Evolutionary conservation across 345 rosid genomes (phyloP).

Genomic region (Ceriops decandra): DNA sequence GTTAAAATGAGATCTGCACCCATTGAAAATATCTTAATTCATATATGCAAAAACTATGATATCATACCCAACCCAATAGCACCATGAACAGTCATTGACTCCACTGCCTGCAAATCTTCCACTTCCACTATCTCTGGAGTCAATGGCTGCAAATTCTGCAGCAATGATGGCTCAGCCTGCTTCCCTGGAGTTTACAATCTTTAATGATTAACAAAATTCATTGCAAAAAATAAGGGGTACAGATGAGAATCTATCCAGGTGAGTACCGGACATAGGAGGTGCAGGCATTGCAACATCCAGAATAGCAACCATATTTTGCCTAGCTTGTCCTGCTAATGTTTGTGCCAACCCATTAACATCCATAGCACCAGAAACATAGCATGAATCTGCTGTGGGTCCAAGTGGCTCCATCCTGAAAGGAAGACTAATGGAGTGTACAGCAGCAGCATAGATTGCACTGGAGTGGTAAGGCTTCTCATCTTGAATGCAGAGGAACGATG

Average conservation of each 20-base stretch:
- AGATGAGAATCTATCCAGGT: background rate
- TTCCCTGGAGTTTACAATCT: constrained; percentile 35
- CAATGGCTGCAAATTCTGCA: constrained; percentile 50
- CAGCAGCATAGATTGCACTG: constrained; percentile 86
- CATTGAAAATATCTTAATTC: background rate
- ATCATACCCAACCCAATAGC: constrained; percentile 53
- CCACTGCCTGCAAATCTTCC: constrained; percentile 65
- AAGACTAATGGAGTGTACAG: constrained; percentile 65
- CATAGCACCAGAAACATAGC: constrained; percentile 47
- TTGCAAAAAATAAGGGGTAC: background rate
- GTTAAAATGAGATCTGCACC: no score
- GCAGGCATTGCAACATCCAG: constrained; percentile 80
- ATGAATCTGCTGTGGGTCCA: constrained; percentile 44
- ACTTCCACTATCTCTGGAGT: constrained; percentile 62
- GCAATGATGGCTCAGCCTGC: constrained; percentile 39
- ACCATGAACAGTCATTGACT: constrained; percentile 70
- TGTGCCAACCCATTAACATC: constrained; percentile 56
- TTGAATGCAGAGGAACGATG: constrained; percentile 42
- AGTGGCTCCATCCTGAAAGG: constrained; percentile 62
- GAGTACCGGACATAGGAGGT: constrained; percentile 49
- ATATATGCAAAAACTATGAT: background rate
- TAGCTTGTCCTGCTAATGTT: constrained; percentile 56
- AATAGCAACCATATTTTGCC: constrained; percentile 64
- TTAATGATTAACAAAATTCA: constrained; percentile 8
- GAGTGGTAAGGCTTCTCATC: constrained; percentile 76